Evolutionary conservation across 495 filamentous ascomycete species (phyloP).

Genomic region (Paragyromitra xinjiangensis): DNA sequence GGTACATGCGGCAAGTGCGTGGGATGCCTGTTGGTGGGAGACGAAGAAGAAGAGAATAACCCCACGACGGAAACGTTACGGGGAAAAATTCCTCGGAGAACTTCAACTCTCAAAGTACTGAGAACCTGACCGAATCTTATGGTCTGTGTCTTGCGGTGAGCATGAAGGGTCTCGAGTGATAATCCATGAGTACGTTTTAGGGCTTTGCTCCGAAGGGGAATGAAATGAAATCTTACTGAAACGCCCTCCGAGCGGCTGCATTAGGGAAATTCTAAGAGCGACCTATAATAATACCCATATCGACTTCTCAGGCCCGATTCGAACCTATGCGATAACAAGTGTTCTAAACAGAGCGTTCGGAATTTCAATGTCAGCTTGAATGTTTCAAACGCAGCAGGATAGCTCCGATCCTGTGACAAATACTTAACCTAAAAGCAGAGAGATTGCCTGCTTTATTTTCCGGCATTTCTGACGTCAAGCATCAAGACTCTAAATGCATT

Average conservation of each 20-base stretch:
- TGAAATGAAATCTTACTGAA: not conserved
- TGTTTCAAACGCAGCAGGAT: constrained; percentile 28
- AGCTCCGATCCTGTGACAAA: not conserved
- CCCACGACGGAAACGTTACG: not conserved
- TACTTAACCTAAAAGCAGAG: constrained; percentile 14
- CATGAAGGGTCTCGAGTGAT: constrained; percentile 9
- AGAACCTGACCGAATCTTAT: not conserved
- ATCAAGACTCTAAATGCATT: constrained; percentile 10
- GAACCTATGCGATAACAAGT: not conserved
- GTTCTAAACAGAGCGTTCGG: not conserved
- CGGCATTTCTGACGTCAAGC: constrained; percentile 15
- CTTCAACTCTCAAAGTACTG: not conserved
- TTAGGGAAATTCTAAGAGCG: not conserved
- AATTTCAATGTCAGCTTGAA: constrained; percentile 19
- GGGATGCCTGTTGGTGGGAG: not conserved
- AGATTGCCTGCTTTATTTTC: constrained; percentile 3
- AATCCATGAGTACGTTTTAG: constrained; percentile 8
- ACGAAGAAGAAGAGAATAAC: not conserved
- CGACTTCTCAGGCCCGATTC: not conserved
- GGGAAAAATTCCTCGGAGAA: not conserved
- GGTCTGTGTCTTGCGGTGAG: not conserved
- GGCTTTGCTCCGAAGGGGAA: not conserved
- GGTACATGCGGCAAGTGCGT: not conserved
- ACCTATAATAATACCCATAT: not conserved
- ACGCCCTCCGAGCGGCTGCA: not conserved